Evolutionary conservation across 2,329 filamentous ascomycete species (phyloP).

Genomic region (Talaromyces sp.): DNA sequence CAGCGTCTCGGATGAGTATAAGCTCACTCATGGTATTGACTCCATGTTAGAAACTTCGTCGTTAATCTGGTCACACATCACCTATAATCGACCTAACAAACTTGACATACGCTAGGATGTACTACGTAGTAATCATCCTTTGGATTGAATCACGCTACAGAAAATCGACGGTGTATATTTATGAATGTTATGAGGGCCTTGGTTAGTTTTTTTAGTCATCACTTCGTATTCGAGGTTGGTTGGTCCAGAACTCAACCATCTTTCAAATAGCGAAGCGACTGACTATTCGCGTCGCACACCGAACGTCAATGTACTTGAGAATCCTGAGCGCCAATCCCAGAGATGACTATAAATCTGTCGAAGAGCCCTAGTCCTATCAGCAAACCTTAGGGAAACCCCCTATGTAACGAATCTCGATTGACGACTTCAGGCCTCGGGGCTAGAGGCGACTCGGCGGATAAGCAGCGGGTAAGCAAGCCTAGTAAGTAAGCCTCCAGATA

Average conservation of each 20-base stretch:
- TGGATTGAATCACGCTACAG: too few species aligned
- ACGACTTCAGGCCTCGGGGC: neutral
- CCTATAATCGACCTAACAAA: too few species aligned
- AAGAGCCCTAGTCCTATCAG: neutral
- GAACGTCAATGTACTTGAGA: neutral
- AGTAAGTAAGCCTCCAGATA: neutral
- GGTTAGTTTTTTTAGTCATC: too few species aligned
- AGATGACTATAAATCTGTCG: neutral
- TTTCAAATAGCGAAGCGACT: neutral
- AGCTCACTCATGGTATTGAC: too few species aligned
- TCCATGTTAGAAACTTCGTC: too few species aligned
- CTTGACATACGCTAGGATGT: too few species aligned
- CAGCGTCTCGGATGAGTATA: too few species aligned
- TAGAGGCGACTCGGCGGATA: neutral
- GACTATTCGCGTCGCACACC: neutral
- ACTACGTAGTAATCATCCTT: too few species aligned
- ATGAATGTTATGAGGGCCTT: too few species aligned
- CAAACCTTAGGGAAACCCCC: neutral
- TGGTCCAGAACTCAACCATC: neutral
- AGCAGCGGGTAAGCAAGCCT: neutral
- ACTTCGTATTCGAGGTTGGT: neutral
- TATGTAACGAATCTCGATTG: neutral
- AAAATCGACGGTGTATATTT: too few species aligned
- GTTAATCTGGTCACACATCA: too few species aligned
- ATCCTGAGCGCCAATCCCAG: neutral